Base-by-base conservation (phyloP, 805 yeast genomes). In the Candida koratica region DNA sequence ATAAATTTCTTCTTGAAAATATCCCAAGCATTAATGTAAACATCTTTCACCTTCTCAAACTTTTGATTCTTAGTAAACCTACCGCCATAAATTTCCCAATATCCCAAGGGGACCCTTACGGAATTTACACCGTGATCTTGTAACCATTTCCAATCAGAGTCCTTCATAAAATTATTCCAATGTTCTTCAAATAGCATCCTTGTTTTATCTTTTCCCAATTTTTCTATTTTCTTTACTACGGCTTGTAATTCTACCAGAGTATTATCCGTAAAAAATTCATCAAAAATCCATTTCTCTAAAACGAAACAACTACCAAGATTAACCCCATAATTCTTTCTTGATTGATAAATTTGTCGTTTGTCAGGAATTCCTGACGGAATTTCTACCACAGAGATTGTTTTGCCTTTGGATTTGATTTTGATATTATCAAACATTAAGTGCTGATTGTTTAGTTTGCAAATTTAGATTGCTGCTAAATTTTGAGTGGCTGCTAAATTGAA, bases 81-180 rank as follows among this genome's bases (percentile, higher is more conserved):
- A 1, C 89, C 86, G 14, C 81, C 79, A 34, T 64, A 72, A n/a
- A 88, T 75, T 39, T 75, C 79, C 96, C 96, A 90, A 58, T 84
- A 90, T 0, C 97, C 97, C 45, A 90, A 61, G 6, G 98, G 97
- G 1, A 90, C 70, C 49, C 98, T 71, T 4, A 90, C 70, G 2
- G 88, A 75, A 16, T 85, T 86, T n/a, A 84, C 84, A 6, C 86
- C 84, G 36, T 69, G 71, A 14, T 68, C 61, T 29, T 64, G 56
- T 18, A 90, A 58, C 84, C 87, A 87, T 14, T 71, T 51, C 95
- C 96, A 89, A 53, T 90, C 97, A 6, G 71, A 71, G 37, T 79
- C 84, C 22, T 56, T 54, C 40, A 83, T 67, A 53, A 77, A 89
- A 6, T 52, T 51, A 6, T 54, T 58, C 84, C 93, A 90, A 55